Percentiles rank a stretch among this genome's conserved stretches.
These are phyloP conservation scores for Butyriboletus loyo DNA, from an alignment of 768 basidiomycete genomes.

Conservation along the genomic window DNA sequence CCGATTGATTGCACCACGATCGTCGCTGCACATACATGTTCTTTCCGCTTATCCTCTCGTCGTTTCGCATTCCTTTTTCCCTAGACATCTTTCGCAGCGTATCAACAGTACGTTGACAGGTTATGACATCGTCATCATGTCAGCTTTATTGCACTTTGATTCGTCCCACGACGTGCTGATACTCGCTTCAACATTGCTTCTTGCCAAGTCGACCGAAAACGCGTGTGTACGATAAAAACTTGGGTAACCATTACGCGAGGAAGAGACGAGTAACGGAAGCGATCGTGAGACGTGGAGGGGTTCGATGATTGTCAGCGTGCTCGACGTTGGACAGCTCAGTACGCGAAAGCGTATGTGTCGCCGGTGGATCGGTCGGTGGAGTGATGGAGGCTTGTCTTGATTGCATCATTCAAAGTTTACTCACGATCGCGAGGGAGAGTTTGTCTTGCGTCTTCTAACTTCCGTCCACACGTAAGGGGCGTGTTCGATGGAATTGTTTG, in stretches of 20 bases:
- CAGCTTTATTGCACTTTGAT: conserved; percentile 71
- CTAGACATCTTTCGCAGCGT: conserved; percentile 12
- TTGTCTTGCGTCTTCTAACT: not conserved
- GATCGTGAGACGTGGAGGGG: conserved; percentile 44
- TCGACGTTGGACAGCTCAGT: conserved; percentile 46
- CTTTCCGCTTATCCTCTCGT: no score
- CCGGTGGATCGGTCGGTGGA: conserved; percentile 62
- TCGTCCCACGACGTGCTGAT: conserved; percentile 56
- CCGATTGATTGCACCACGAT: not conserved
- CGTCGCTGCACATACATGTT: not conserved
- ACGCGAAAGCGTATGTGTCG: conserved; percentile 57
- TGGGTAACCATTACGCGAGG: conserved; percentile 41
- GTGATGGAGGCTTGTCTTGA: not conserved
- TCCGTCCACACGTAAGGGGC: not conserved
- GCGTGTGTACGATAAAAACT: conserved; percentile 46
- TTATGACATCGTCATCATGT: conserved; percentile 63
- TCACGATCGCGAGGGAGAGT: not conserved
- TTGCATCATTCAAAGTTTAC: not conserved
- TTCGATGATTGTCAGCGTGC: conserved; percentile 40
- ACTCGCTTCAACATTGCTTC: conserved; percentile 46
- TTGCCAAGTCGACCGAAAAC: conserved; percentile 40
- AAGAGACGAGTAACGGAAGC: conserved; percentile 28
- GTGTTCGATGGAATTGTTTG: not conserved
- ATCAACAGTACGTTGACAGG: conserved; percentile 22
- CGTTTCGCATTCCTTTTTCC: not conserved